Percentiles rank a stretch among this genome's conserved stretches.
phyloP scores from a whole-genome alignment of 805 yeast genomes.

The Ogataea trehalophila region DNA sequence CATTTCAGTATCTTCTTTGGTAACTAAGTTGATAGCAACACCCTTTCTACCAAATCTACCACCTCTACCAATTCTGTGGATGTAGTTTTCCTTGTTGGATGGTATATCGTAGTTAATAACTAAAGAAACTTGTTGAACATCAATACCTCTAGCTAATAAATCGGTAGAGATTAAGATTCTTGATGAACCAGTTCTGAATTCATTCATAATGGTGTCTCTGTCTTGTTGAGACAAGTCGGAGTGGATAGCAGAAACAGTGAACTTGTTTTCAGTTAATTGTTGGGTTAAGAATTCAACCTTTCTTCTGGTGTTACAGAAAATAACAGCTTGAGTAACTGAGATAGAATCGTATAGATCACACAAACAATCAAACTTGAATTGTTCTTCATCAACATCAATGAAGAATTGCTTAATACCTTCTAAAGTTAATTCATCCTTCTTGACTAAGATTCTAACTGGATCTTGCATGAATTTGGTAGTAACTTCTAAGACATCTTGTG shows the following conservation, averaged over 20 bases:
- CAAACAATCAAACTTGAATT: constrained; percentile 89
- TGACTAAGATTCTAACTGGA: constrained; percentile 91
- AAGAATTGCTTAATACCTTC: constrained; percentile 94
- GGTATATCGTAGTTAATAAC: constrained; percentile 97
- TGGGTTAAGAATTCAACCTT: constrained; percentile 90
- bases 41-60: constrained; percentile 99
- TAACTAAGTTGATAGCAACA: constrained; percentile 92
- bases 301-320: constrained; percentile 93
- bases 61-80: constrained; percentile 97
- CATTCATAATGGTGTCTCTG: constrained; percentile 92
- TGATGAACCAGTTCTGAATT: constrained; percentile 89
- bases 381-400: constrained; percentile 87
- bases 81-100: constrained; percentile 86
- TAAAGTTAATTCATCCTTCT: constrained; percentile 87
- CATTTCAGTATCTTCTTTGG: constrained; percentile 68
- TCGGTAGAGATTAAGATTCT: constrained; percentile 95
- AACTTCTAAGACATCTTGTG: constrained; percentile 85
- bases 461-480: constrained; percentile 88
- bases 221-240: constrained; percentile 96
- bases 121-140: constrained; percentile 94
- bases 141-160: constrained; percentile 97
- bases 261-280: constrained; percentile 72
- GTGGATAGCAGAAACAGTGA: constrained; percentile 94
- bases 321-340: constrained; percentile 95
- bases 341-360: constrained; percentile 93